These are phyloP conservation scores for Zasmidium angulare DNA, from an alignment of 2,329 filamentous ascomycete species.

Conservation along the genomic window DNA sequence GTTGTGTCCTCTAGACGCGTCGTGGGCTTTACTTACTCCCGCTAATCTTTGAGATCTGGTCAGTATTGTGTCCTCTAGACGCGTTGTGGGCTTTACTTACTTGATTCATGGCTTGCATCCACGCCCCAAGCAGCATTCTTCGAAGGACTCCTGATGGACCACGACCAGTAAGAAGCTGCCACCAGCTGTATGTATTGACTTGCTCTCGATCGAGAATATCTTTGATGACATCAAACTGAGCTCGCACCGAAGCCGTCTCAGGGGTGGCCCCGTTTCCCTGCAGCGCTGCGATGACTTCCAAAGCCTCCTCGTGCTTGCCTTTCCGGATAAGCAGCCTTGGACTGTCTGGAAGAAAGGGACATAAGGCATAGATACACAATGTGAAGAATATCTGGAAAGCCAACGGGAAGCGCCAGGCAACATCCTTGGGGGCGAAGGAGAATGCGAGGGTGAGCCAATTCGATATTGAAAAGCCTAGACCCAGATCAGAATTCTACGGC, in stretches of 20 bases:
- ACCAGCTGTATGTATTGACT: constrained; percentile 47
- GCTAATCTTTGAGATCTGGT: too few species aligned
- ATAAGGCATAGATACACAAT: constrained; percentile 39
- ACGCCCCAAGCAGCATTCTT: constrained; percentile 27
- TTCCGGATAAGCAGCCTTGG: constrained; percentile 51
- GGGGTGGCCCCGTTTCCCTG: constrained; percentile 48
- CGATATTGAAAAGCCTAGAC: constrained; percentile 44
- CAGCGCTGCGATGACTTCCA: constrained; percentile 45
- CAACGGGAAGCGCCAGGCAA: constrained; percentile 56
- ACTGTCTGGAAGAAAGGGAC: constrained; percentile 40
- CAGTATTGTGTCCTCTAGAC: background rate
- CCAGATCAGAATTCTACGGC: background rate
- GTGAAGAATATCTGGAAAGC: constrained; percentile 57
- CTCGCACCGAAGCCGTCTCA: constrained; percentile 40
- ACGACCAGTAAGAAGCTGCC: constrained; percentile 45
- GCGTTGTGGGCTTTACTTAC: background rate
- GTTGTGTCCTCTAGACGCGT: background rate
- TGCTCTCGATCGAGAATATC: constrained; percentile 49
- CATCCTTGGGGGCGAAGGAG: constrained; percentile 40
- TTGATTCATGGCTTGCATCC: constrained; percentile 32
- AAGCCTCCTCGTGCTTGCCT: constrained; percentile 52
- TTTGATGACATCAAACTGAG: constrained; percentile 52
- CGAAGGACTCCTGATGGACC: constrained; percentile 34
- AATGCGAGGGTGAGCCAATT: constrained; percentile 52
- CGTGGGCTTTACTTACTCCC: too few species aligned